Evolutionary conservation across 2,329 filamentous ascomycete genomes (phyloP), one percentile per base, ranked within the genome.

Genomic region (Fusarium drepaniforme): DNA sequence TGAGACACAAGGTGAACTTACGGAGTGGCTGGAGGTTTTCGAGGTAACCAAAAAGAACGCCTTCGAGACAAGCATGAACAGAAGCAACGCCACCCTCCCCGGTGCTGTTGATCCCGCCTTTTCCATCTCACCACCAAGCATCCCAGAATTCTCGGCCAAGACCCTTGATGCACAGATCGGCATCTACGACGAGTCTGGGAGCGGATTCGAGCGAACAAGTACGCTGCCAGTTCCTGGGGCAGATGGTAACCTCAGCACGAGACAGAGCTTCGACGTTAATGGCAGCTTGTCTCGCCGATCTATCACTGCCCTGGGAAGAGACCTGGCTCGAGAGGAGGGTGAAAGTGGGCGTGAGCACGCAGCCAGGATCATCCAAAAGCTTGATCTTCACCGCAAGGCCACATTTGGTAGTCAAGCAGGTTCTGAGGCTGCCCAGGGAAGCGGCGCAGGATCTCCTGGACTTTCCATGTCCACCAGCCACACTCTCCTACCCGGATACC

Each of bases 41-140:
- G 96, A 99, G 77, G 91, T 96, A 18, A 96, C 96, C 64, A 99
- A 99, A 85, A 94, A 96, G 77, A 95, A 93, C 80, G 96, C 96
- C 0, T 90, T 99, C 58, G 94, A 98, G 81, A 93, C 88, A 18
- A 93, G 87, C 78, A 89, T 91, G 74, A 87, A 86, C 37, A 85
- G 88, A 61, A 87, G 87, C 59, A 86, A 81, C 66, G 84, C 82
- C 25, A 81, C 85, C 3, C 80, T 88, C 6, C 83, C 86, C 7
- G 87, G 88, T 28, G 86, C 86, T 28, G 80, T 88, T 57, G 92
- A 93, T 78, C 91, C 96, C 64, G 97, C 97, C 15, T 99, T 98
- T 84, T 93, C 96, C 8, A 97, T 99, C 75, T 97, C 94, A 4
- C 93, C 95, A 11, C 94, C 97, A 16, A 92, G 93, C 35, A 92